A percentile compares a stretch with the other conserved stretches of the same genome.
These are phyloP conservation scores for Microglena sp. DNA, from an alignment of 139 green algal species.

Conservation along the genomic window DNA sequence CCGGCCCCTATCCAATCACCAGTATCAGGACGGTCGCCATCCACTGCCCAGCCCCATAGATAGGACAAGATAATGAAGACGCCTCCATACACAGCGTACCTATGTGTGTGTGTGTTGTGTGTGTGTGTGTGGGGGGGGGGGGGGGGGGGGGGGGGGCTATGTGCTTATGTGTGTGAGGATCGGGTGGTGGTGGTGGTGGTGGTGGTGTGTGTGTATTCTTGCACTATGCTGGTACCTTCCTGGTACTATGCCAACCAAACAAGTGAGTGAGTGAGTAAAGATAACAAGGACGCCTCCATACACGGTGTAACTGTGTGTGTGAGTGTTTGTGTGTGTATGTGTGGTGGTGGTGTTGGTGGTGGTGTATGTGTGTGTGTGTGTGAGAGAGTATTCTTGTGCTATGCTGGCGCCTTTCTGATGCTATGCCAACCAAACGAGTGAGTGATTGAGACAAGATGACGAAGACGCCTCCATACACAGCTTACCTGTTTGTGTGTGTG, in stretches of 20 bases:
- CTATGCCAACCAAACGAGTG: neutral
- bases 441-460: neutral
- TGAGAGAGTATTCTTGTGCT: neutral
- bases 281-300: slow-evolving; percentile 14
- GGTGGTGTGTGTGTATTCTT: neutral
- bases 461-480: slow-evolving; percentile 34
- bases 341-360: neutral
- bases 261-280: neutral
- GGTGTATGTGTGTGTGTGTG: no score
- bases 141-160: no score
- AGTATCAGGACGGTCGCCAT: slow-evolving; percentile 55
- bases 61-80: slow-evolving; percentile 82
- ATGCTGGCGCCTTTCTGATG: neutral
- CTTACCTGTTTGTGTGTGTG: neutral
- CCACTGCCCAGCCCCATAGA: slow-evolving; percentile 69
- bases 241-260: neutral
- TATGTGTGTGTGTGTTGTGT: no score
- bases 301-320: slow-evolving; percentile 24
- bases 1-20: slow-evolving; percentile 64
- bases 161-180: neutral
- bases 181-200: neutral
- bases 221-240: neutral
- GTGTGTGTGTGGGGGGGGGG: no score
- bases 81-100: slow-evolving; percentile 68
- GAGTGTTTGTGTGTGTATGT: neutral